Evolutionary conservation across 768 basidiomycete species (phyloP), one percentile per base, ranked within the genome.

Genomic region (Butyriboletus loyo): DNA sequence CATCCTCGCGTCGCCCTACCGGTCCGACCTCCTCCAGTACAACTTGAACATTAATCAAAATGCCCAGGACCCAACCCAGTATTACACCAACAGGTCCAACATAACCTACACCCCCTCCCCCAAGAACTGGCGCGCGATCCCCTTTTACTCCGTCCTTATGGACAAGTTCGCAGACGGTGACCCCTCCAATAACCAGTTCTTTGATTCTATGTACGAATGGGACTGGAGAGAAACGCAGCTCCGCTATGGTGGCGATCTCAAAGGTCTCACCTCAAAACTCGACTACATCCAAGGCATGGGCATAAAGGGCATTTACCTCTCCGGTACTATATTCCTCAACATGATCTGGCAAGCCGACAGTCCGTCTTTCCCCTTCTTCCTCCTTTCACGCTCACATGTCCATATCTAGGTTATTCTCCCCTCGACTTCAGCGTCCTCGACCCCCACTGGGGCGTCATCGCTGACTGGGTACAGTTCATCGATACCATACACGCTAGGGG

Each of bases 331-430:
- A 47, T 97, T 92, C 70, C 55, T 97, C 55, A 96, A 96, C 78
- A 94, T 94, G 93, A 72, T 92, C n/a, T 96, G 93, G 93, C 87
- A 94, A 66, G 88, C 92, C 4, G 93, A 96, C 80, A 92, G 93
- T 94, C 49, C 66, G 92, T 81, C 25, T 38, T 45, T 25, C 19
- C 32, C 34, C 39, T 13, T 49, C 38, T 1, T 14, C 30, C 11
- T 11, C 3, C 27, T 36, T 39, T 36, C 35, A 27, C 47, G 25
- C 7, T 57, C 52, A 50, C 27, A 42, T 34, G 10, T 43, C 41
- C 39, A 8, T n/a, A 4, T 35, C 1, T 7, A 61, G 92, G 92
- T 71, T 97, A 96, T 68, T 97, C 94, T 24, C 90, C 93, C 5
- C 78, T 97, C 54, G 94, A 97, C 67, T 92, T 96, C 61, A 85